Percentiles rank a stretch among this genome's conserved stretches.
These are phyloP conservation scores for Tulasnella sp. DNA, from an alignment of 768 basidiomycete genomes.

Conservation along the genomic window DNA sequence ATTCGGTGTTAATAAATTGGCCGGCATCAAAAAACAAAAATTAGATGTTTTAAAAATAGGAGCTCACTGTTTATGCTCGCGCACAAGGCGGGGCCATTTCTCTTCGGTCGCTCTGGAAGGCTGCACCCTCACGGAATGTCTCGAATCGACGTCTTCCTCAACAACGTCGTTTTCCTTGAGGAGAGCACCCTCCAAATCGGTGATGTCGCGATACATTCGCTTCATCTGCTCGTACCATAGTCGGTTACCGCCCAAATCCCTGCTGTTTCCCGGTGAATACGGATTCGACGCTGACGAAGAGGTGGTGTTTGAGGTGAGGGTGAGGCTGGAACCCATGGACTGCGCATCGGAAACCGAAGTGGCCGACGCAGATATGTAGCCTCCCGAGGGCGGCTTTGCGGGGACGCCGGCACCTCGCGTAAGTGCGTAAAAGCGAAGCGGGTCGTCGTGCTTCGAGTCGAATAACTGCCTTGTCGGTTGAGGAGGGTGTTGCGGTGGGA, in stretches of 20 bases:
- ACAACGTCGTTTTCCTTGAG: conserved; percentile 43
- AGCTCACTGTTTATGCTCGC: conserved; percentile 79
- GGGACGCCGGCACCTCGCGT: conserved; percentile 43
- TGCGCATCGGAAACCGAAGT: conserved; percentile 58
- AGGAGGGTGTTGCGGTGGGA: conserved; percentile 36
- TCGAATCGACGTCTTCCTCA: conserved; percentile 53
- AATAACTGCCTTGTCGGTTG: conserved; percentile 59
- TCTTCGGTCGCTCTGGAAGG: conserved; percentile 48
- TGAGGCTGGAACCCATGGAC: conserved; percentile 31
- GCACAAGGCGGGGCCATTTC: conserved; percentile 66
- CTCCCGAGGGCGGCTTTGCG: conserved; percentile 51
- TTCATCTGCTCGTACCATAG: conserved; percentile 73
- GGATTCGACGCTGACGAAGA: conserved; percentile 44
- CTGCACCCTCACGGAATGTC: conserved; percentile 36
- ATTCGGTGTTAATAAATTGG: conserved; percentile 17
- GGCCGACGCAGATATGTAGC: conserved; percentile 29
- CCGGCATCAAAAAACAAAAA: conserved; percentile 11
- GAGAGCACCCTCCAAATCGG: conserved; percentile 70
- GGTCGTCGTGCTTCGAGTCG: conserved; percentile 87
- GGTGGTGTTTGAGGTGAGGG: conserved; percentile 31
- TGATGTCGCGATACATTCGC: conserved; percentile 76
- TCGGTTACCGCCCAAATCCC: conserved; percentile 48
- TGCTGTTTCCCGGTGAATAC: conserved; percentile 42
- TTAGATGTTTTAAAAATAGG: conserved; percentile 14
- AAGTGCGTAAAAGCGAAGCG: conserved; percentile 72